Base-by-base conservation (phyloP, 2,329 filamentous ascomycete species). In the Chalaropsis thielavioides region DNA sequence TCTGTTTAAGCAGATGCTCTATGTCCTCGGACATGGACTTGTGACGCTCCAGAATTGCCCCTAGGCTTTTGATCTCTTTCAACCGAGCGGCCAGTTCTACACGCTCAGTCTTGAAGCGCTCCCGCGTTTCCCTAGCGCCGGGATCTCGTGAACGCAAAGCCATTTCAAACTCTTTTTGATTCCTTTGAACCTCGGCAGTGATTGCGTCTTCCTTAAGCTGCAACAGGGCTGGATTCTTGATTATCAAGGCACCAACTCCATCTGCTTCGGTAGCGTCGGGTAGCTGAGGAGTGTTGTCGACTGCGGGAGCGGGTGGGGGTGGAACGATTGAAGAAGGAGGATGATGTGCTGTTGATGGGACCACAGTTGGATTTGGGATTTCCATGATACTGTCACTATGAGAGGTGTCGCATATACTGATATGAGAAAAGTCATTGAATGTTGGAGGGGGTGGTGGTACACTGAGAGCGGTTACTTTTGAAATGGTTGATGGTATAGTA, bases 21-120 rank as follows among this genome's bases (percentile, higher is more conserved):
- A 76, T 76, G 67, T 78, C 76, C 17, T 72, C 72, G 49, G 73
- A 73, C 13, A 83, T 71, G 2, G 73, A 70, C 56, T 74, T 73
- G 66, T 79, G 80, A 1, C 73, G 72, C 24, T 76, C 73, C 65
- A 79, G 72, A n/a, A 78, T 75, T 8, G 69, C 72, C 17, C 72
- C 70, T 2, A 83, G 71, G 11, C 72, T 70, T 40, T 77, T 73
- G 22, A 83, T 69, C 15, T 75, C 74, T 60, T 76, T 74, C 66
- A 79, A 76, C 66, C 81, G 78, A 51, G 74, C 76, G 63, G 76
- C 68, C 13, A 84, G 69, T 17, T 71, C 73, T 68, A 79, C 77
- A 68, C 80, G 82, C 56, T 81, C 79, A 46, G 72, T 72, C 68
- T 81, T 81, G 61, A 83, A 75, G 38, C 74, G 74, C 27, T 74